A percentile compares a stretch with the other conserved stretches of the same genome.
These are phyloP conservation scores for Exutisphaerella laricina DNA, from an alignment of 2,329 filamentous ascomycete species.

Conservation along the genomic window DNA sequence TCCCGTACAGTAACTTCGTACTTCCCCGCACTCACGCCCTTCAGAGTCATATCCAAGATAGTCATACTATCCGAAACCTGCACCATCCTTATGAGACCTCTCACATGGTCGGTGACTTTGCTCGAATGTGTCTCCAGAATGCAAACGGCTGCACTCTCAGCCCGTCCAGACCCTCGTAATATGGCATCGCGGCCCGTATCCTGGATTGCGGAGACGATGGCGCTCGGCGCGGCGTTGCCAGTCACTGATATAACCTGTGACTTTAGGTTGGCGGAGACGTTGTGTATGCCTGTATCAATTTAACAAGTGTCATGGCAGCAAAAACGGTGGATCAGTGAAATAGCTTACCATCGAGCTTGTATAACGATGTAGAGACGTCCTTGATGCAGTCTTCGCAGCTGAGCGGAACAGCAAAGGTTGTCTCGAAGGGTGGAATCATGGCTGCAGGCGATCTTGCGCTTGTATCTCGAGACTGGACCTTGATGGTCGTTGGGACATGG, in stretches of 20 bases:
- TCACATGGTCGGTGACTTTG: conserved; percentile 60
- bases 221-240: conserved; percentile 84
- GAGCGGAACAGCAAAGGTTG: conserved; percentile 90
- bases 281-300: conserved; percentile 54
- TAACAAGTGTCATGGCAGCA: neutral
- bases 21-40: conserved; percentile 70
- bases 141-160: conserved; percentile 82
- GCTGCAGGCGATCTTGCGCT: neutral
- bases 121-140: conserved; percentile 81
- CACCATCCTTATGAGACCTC: conserved; percentile 88
- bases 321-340: neutral
- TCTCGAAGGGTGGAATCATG: conserved; percentile 52
- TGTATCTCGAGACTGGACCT: neutral
- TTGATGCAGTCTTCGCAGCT: conserved; percentile 86
- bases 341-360: conserved; percentile 59
- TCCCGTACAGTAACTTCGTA: conserved; percentile 83
- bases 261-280: conserved; percentile 74
- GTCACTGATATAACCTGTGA: conserved; percentile 80
- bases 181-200: conserved; percentile 90
- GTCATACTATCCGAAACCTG: conserved; percentile 75
- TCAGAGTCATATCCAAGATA: conserved; percentile 79
- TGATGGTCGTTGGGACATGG: conserved; percentile 3
- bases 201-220: conserved; percentile 84
- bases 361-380: conserved; percentile 72
- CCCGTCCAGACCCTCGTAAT: conserved; percentile 76